Base-by-base conservation (phyloP, 495 filamentous ascomycete species). In the Talaromyces liani region DNA sequence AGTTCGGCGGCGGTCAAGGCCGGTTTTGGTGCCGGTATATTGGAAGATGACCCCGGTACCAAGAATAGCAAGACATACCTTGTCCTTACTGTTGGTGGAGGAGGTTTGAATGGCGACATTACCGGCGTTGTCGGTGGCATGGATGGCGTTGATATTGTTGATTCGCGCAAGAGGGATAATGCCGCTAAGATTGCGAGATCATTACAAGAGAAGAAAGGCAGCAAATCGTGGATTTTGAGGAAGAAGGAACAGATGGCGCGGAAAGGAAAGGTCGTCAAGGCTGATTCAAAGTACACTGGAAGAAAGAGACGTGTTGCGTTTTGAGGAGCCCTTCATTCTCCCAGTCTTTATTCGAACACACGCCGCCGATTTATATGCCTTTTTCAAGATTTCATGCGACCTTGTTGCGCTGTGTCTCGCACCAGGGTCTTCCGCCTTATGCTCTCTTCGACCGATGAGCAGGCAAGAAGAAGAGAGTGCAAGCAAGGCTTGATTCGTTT, bases 211-310 rank as follows among this genome's bases (percentile, higher is more conserved):
- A 75, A 71, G 56, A 96, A 96, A 76, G 92, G 92, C 4, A 88
- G 88, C 68, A 96, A 90, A 75, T 82, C 80, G 36, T 97, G 93
- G 92, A 97, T 98, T 66, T 67, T 94, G 78, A 84, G 85, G 69
- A 98, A 97, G 77, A 98, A 98, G 77, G 91, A 95, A 65, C 91
- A 95, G 77, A 93, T 94, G 90, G 88, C 91, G 73, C 82, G 83
- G 69, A 96, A 96, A 76, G 94, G 94, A 22, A 97, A 94, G 82
- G 84, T 96, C 12, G 92, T 97, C 63, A 97, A 97, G 82, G 75
- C 84, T 4, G 89, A 81, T 65, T 93, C 90, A 22, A 98, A 93
- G 73, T 98, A 94, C 70, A 98, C 94, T 2, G 94, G 94, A 22
- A 83, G 93, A 67, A 96, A 90, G 73, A 80, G 94, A 71, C 82